phyloP scores from a whole-genome alignment of 1,284 basidiomycete genomes.

The Irpex lacteus region DNA sequence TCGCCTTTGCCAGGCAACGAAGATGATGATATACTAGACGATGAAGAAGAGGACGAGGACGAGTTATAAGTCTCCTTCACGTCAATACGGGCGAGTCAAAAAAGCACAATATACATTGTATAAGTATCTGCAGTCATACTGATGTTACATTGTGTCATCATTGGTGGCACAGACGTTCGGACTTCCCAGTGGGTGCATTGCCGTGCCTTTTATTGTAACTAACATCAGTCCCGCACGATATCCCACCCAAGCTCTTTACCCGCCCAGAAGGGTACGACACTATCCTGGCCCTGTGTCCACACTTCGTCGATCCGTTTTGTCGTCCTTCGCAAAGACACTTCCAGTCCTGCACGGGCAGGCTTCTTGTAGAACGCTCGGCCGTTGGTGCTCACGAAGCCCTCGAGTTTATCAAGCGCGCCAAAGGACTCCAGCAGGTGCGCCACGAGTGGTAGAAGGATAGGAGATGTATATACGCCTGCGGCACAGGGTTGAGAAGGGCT shows the following conservation, averaged over 20 bases:
- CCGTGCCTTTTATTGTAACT: neutral
- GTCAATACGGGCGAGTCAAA: too few relatives aligned
- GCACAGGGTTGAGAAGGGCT: conserved; percentile 79
- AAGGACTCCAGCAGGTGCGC: conserved; percentile 86
- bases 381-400: conserved; percentile 73
- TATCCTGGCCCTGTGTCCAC: conserved; percentile 51
- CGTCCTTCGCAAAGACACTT: conserved; percentile 36
- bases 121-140: too few relatives aligned
- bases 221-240: conserved; percentile 39
- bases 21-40: conserved; percentile 18
- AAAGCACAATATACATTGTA: too few relatives aligned
- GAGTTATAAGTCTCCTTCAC: neutral
- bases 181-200: too few relatives aligned
- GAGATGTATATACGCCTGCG: conserved; percentile 91
- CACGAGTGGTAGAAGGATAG: conserved; percentile 85
- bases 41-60: conserved; percentile 6
- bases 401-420: conserved; percentile 77
- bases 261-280: conserved; percentile 90
- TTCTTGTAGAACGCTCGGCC: conserved; percentile 82
- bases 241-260: conserved; percentile 85
- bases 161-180: too few relatives aligned
- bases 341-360: conserved; percentile 21
- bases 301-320: conserved; percentile 49
- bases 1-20: conserved; percentile 37
- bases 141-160: too few relatives aligned